Evolutionary conservation across 805 yeast species (phyloP).

Genomic region (Jamesozyma spencerorum): DNA sequence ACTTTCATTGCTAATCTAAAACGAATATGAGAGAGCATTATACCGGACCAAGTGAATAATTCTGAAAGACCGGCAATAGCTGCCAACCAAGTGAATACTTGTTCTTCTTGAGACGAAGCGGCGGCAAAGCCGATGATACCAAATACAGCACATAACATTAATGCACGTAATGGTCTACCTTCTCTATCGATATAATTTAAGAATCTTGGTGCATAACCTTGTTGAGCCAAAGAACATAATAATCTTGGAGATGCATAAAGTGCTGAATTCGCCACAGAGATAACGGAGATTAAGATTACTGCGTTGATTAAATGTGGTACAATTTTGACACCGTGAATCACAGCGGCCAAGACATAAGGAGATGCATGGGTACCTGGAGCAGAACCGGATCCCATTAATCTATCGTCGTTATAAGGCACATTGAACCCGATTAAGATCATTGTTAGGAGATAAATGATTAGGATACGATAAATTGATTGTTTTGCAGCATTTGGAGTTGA

Average conservation of each 20-base stretch:
- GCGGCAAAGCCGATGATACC: slow-evolving; percentile 58
- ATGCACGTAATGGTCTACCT: slow-evolving; percentile 53
- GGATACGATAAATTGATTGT: slow-evolving; percentile 56
- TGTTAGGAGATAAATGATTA: slow-evolving; percentile 48
- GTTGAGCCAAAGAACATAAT: slow-evolving; percentile 57
- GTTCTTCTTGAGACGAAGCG: slow-evolving; percentile 41
- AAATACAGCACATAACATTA: slow-evolving; percentile 40
- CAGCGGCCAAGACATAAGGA: slow-evolving; percentile 68
- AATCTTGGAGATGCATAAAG: slow-evolving; percentile 67
- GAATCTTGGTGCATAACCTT: slow-evolving; percentile 57
- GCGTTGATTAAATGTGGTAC: slow-evolving; percentile 69
- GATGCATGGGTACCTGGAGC: slow-evolving; percentile 53
- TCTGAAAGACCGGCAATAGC: slow-evolving; percentile 53
- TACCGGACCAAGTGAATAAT: slow-evolving; percentile 51
- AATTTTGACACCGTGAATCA: slow-evolving; percentile 49
- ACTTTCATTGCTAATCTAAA: slow-evolving; percentile 45
- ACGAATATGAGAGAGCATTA: slow-evolving; percentile 43
- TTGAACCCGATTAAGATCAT: slow-evolving; percentile 47
- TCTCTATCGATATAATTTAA: slow-evolving; percentile 45
- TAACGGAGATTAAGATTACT: slow-evolving; percentile 60
- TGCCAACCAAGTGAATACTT: slow-evolving; percentile 52
- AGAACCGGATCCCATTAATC: slow-evolving; percentile 43
- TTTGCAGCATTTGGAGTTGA: slow-evolving; percentile 56
- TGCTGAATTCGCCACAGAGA: slow-evolving; percentile 72
- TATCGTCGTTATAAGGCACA: slow-evolving; percentile 47